Evolutionary conservation across 2,329 filamentous ascomycete genomes (phyloP).

Genomic region (Pezicula carpinea): DNA sequence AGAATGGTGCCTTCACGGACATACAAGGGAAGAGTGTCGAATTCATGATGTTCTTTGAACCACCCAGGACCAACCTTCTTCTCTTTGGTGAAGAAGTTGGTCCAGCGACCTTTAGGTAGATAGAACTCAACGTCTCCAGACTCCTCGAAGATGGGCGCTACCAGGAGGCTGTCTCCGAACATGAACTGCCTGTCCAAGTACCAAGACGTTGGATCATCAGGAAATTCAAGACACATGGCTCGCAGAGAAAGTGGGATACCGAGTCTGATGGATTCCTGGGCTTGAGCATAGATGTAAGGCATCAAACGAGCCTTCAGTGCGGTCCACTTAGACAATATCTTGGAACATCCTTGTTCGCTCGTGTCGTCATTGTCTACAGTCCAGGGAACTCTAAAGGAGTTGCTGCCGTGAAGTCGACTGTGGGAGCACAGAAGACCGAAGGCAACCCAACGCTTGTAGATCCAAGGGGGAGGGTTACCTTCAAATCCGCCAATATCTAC

Average conservation of each 20-base stretch:
- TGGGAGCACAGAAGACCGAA: conserved; percentile 59
- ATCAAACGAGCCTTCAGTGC: conserved; percentile 49
- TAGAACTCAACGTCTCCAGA: conserved; percentile 53
- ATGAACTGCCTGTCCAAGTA: conserved; percentile 56
- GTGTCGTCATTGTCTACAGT: conserved; percentile 51
- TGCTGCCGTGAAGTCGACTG: conserved; percentile 53
- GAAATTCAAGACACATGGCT: conserved; percentile 56
- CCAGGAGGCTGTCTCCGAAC: conserved; percentile 51
- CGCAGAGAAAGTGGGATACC: conserved; percentile 51
- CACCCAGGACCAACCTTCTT: conserved; percentile 37
- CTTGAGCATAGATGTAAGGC: conserved; percentile 52
- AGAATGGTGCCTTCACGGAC: conserved; percentile 33
- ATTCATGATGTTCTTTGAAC: conserved; percentile 41
- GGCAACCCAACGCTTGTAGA: conserved; percentile 62
- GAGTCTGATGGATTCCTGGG: conserved; percentile 40
- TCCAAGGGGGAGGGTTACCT: conserved; percentile 49
- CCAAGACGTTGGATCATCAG: conserved; percentile 53
- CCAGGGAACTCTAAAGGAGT: conserved; percentile 60
- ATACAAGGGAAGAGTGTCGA: conserved; percentile 43
- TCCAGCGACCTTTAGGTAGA: conserved; percentile 45
- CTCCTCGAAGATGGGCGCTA: conserved; percentile 55
- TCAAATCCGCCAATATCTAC: conserved; percentile 62
- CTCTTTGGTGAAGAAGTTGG: conserved; percentile 41
- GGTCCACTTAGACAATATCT: conserved; percentile 39
- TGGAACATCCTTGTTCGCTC: conserved; percentile 42